These are phyloP conservation scores for Cystobasidium sp. DNA, from an alignment of 1,284 basidiomycete genomes.

Conservation along the genomic window DNA sequence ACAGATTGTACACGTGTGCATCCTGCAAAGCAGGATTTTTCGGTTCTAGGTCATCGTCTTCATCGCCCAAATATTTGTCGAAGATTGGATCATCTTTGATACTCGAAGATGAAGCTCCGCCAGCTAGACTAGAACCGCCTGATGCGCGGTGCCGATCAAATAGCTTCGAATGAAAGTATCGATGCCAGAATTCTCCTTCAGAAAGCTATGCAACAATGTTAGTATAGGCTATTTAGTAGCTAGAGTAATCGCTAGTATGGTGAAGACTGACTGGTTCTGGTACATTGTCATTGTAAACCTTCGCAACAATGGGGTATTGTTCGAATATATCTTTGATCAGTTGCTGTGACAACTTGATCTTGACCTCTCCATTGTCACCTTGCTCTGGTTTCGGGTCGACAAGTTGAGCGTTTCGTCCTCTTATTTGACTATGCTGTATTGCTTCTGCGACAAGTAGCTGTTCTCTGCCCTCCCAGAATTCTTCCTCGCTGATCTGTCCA, in stretches of 20 bases:
- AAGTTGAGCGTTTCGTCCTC: conserved; percentile 78
- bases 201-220: conserved; percentile 65
- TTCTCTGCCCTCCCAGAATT: conserved; percentile 95
- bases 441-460: conserved; percentile 73
- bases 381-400: conserved; percentile 87
- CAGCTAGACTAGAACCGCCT: conserved; percentile 74
- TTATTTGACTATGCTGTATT: conserved; percentile 63
- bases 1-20: conserved; percentile 73
- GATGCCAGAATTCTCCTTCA: conserved; percentile 91
- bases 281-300: conserved; percentile 90
- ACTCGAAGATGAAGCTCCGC: conserved; percentile 69
- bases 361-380: conserved; percentile 73
- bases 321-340: conserved; percentile 95
- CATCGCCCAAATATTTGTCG: conserved; percentile 90
- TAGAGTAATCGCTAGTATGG: no score
- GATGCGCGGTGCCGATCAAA: conserved; percentile 94
- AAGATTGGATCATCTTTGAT: conserved; percentile 92
- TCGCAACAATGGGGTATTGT: conserved; percentile 92
- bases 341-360: conserved; percentile 89
- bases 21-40: conserved; percentile 62
- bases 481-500: conserved; percentile 82
- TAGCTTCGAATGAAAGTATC: conserved; percentile 93
- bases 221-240: neutral
- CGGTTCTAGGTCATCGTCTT: conserved; percentile 90
- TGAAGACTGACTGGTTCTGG: conserved; percentile 69